A percentile compares a stretch with the other conserved stretches of the same genome.
Conservation (phyloP, 306 rosid genomes). For the Cajanus cajan region DNA sequence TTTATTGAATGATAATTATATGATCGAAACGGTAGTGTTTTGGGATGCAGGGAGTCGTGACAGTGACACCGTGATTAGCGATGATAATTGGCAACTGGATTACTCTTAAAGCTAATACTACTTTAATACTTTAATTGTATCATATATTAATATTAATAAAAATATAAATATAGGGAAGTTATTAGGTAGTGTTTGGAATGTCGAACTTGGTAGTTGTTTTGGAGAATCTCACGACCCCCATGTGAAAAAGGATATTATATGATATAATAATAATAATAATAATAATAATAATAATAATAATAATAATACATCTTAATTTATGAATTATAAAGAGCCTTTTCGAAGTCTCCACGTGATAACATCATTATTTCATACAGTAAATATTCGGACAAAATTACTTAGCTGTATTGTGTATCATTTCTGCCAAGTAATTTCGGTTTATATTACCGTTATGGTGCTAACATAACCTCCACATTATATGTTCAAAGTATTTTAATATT, state of each 20-base stretch:
- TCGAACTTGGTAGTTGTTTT: background rate
- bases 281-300: too few species aligned
- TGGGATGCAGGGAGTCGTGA: background rate
- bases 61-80: slow-evolving; percentile 1
- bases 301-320: background rate
- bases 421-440: too few species aligned
- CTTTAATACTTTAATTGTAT: background rate
- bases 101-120: background rate
- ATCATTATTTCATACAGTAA: background rate
- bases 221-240: background rate
- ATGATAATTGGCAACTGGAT: background rate
- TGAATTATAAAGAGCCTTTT: background rate
- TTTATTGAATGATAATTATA: background rate
- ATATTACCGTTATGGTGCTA: too few species aligned
- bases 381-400: too few species aligned
- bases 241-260: background rate
- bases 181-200: background rate
- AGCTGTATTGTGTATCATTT: too few species aligned
- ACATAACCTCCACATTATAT: too few species aligned
- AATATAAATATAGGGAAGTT: background rate
- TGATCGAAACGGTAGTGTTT: background rate
- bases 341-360: background rate
- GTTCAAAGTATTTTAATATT: too few species aligned
- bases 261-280: too few species aligned
- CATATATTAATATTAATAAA: too few species aligned